phyloP scores from a whole-genome alignment of 2,329 filamentous ascomycete genomes.

The Chalaropsis ovoidea region DNA sequence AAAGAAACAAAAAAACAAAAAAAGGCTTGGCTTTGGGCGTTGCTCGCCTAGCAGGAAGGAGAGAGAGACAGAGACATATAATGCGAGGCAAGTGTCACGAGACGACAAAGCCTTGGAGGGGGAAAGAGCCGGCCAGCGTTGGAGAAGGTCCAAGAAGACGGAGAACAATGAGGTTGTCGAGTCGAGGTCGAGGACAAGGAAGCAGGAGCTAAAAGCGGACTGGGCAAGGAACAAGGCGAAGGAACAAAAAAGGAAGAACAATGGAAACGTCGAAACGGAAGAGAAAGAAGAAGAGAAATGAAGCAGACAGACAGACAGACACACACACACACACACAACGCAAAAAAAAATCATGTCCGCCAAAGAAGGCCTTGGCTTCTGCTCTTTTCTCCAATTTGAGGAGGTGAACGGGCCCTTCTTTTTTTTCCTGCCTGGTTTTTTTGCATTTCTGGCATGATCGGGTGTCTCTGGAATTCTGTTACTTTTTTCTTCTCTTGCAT shows the following conservation, averaged over 20 bases:
- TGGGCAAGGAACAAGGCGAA: not conserved
- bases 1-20: not conserved
- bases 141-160: not conserved
- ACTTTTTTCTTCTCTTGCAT: conserved; percentile 19
- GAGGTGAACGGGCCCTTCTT: not conserved
- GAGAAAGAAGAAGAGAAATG: conserved; percentile 1
- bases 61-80: not conserved
- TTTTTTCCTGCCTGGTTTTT: not conserved
- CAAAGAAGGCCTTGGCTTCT: not conserved
- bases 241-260: conserved; percentile 16
- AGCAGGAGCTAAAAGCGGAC: not conserved
- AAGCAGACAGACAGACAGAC: not conserved
- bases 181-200: not conserved
- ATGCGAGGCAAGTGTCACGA: conserved; percentile 3
- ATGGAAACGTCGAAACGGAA: conserved; percentile 4
- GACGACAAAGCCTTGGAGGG: not conserved
- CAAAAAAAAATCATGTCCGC: not conserved
- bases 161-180: not conserved
- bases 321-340: not conserved
- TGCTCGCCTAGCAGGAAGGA: not conserved
- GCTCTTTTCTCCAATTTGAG: not conserved
- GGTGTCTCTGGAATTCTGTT: not conserved
- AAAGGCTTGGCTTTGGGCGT: not conserved
- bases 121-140: not conserved
- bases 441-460: not conserved